Percentiles rank a stretch among this genome's conserved stretches.
These are phyloP conservation scores for Aspergillus coremiiformis DNA, from an alignment of 495 filamentous ascomycete species.

Conservation along the genomic window DNA sequence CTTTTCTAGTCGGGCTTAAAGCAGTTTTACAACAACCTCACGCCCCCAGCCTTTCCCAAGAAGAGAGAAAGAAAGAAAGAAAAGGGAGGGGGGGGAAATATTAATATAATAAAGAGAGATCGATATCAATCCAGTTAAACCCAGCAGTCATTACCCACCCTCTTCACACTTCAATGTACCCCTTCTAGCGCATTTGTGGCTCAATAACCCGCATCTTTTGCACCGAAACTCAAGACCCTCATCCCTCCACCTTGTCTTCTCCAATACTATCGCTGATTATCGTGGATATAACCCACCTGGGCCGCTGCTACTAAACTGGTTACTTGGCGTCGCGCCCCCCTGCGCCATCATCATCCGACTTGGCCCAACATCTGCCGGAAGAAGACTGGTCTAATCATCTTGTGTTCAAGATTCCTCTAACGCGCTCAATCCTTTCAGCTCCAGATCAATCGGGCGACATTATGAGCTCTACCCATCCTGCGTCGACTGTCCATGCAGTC, in stretches of 20 bases:
- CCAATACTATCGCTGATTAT: not conserved
- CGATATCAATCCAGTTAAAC: not conserved
- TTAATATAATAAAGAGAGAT: not conserved
- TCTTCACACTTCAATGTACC: conserved; percentile 12
- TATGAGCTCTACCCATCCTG: conserved; percentile 62
- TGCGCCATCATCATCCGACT: not conserved
- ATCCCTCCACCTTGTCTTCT: not conserved
- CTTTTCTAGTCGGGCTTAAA: not conserved
- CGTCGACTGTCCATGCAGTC: conserved; percentile 55
- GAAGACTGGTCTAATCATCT: not conserved
- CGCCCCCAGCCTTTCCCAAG: not conserved
- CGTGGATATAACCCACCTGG: not conserved
- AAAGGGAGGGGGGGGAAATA: not conserved
- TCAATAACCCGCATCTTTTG: conserved; percentile 19
- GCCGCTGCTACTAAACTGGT: not conserved
- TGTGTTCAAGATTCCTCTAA: conserved; percentile 20
- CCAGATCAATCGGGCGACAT: conserved; percentile 6
- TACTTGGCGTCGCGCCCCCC: not conserved
- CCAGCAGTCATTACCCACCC: conserved; percentile 9
- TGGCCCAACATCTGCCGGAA: not conserved
- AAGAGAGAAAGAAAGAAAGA: not conserved
- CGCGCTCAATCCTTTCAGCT: conserved; percentile 2
- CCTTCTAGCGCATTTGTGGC: conserved; percentile 22
- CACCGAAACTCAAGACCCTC: not conserved
- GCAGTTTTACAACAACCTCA: not conserved